These are phyloP conservation scores for Fusarium tuaranense DNA, from an alignment of 2,329 filamentous ascomycete genomes.

Conservation along the genomic window DNA sequence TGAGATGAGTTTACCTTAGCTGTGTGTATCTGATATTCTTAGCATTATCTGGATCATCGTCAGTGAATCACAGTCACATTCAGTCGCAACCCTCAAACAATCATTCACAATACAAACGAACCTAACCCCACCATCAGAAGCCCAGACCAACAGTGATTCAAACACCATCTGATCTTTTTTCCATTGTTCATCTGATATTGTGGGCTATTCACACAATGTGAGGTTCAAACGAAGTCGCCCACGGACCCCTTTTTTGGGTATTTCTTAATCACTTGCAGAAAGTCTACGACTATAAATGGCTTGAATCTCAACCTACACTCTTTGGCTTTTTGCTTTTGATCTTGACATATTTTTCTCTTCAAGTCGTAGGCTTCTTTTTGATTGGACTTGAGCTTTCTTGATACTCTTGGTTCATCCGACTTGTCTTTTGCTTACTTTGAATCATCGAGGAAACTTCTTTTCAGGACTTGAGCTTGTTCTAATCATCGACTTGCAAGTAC, in stretches of 20 bases:
- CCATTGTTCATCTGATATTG: neutral
- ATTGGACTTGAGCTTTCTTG: neutral
- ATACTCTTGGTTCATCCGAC: neutral
- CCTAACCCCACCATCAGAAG: neutral
- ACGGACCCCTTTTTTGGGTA: neutral
- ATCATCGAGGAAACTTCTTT: neutral
- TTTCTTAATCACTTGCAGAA: neutral
- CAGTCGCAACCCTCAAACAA: neutral
- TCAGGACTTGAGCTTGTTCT: neutral
- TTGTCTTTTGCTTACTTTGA: neutral
- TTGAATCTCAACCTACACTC: neutral
- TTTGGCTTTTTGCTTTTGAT: neutral
- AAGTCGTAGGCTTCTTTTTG: neutral
- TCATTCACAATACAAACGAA: neutral
- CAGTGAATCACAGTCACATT: neutral
- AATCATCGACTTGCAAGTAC: neutral
- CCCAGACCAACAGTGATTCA: neutral
- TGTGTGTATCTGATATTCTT: neutral
- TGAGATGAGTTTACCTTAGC: neutral
- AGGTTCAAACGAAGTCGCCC: neutral
- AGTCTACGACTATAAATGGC: neutral
- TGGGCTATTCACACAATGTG: neutral
- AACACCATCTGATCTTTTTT: neutral
- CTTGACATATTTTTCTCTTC: neutral
- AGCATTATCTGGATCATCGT: neutral